Percentiles rank a stretch among this genome's conserved stretches.
Conservation (phyloP, 1,284 basidiomycete species). For the Puccinia horiana region DNA sequence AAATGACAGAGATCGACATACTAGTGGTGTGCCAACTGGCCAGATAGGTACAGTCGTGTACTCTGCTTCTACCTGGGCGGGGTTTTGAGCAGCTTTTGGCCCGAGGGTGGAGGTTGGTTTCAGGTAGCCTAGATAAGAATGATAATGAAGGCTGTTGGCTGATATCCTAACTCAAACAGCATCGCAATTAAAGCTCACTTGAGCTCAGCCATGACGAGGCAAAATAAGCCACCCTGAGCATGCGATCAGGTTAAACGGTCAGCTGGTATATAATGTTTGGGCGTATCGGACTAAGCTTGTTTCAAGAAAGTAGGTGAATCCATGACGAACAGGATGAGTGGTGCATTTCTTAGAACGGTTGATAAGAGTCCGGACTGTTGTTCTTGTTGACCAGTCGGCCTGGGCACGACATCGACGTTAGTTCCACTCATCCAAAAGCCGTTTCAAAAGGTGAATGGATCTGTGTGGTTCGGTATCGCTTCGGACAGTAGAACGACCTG, state of each 20-base stretch:
- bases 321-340: constrained; percentile 20
- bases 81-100: background rate
- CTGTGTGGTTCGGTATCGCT: too few species aligned
- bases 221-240: constrained; percentile 28
- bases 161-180: background rate
- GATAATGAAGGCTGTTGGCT: background rate
- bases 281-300: too few species aligned
- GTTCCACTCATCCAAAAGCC: background rate
- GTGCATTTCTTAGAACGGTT: constrained; percentile 10
- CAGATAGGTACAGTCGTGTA: constrained; percentile 56
- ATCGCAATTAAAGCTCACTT: background rate
- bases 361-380: constrained; percentile 14
- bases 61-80: constrained; percentile 24
- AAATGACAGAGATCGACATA: background rate
- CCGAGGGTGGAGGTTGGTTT: constrained; percentile 13
- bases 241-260: background rate
- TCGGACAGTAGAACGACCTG: too few species aligned
- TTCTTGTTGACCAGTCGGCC: constrained; percentile 1
- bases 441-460: background rate
- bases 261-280: too few species aligned
- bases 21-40: constrained; percentile 59
- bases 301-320: background rate
- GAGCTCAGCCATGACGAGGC: constrained; percentile 30
- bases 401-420: background rate
- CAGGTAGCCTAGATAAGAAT: background rate